Percentiles rank a stretch among this genome's conserved stretches.
Evolutionary conservation across 441 rosid genomes (phyloP).

Genomic region (Arabidopsis lyrata): DNA sequence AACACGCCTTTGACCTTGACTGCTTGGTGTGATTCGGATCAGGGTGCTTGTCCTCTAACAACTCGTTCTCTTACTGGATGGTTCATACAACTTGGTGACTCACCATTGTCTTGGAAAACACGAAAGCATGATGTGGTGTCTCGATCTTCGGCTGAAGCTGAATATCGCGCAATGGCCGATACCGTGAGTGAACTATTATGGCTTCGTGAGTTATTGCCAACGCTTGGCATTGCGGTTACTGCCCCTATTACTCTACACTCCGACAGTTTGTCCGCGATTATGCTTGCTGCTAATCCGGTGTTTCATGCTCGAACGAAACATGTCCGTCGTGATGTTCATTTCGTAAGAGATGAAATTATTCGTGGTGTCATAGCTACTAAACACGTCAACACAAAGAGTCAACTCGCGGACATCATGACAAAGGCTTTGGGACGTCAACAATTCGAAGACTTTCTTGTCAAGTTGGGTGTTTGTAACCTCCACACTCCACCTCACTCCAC

Average conservation of each 20-base stretch:
- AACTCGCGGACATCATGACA: not conserved
- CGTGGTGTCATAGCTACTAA: not conserved
- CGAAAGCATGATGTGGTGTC: not conserved
- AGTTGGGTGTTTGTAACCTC: not conserved
- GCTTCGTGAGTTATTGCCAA: rapidly evolving
- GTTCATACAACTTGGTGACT: not conserved
- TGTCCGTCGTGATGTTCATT: not conserved
- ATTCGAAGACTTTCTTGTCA: not conserved
- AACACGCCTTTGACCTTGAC: too few relatives aligned
- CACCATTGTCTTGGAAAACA: not conserved
- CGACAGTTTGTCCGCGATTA: not conserved
- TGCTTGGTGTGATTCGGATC: not conserved
- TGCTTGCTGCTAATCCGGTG: not conserved
- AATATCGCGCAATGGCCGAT: not conserved
- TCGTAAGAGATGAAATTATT: not conserved
- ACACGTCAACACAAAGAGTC: not conserved
- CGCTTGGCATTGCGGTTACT: not conserved
- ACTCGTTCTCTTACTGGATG: not conserved
- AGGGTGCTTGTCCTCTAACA: not conserved
- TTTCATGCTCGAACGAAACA: not conserved
- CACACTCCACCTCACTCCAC: slow-evolving; percentile 2
- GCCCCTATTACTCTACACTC: not conserved
- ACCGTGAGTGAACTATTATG: not conserved
- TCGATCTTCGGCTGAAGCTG: not conserved
- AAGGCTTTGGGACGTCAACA: not conserved